Percentiles rank a stretch among this genome's conserved stretches.
phyloP scores from a whole-genome alignment of 2,329 filamentous ascomycete genomes.

The Albophoma yamanashiensis region DNA sequence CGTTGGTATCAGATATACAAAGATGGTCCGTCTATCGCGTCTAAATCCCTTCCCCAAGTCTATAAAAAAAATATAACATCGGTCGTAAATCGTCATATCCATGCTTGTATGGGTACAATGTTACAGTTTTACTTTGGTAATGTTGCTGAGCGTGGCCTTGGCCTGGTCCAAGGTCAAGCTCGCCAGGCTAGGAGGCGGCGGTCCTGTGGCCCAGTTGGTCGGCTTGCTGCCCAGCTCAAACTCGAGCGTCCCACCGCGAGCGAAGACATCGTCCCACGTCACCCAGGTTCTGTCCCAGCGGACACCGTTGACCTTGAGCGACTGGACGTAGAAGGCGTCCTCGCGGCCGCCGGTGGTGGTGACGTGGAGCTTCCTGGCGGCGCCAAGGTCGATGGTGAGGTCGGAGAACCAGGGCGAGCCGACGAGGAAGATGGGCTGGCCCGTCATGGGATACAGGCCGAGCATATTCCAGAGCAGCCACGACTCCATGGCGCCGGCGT shows the following conservation, averaged over 20 bases:
- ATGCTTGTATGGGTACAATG: neutral
- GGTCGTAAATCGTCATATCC: neutral
- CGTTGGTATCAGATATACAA: neutral
- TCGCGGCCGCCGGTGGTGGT: constrained; percentile 39
- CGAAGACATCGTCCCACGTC: constrained; percentile 55
- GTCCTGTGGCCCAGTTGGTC: constrained; percentile 46
- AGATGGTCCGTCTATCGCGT: neutral
- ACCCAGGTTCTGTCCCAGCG: constrained; percentile 55
- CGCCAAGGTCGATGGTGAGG: constrained; percentile 47
- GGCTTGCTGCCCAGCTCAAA: constrained; percentile 48
- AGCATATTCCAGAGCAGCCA: constrained; percentile 62
- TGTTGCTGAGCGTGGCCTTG: constrained; percentile 3
- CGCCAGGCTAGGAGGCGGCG: constrained; percentile 50
- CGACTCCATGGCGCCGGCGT: constrained; percentile 63
- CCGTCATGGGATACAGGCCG: constrained; percentile 56
- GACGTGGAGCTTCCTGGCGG: constrained; percentile 41
- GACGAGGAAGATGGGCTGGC: constrained; percentile 57
- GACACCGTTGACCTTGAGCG: constrained; percentile 52
- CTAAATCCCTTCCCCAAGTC: neutral
- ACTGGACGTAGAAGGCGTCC: constrained; percentile 51
- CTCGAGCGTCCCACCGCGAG: constrained; percentile 49
- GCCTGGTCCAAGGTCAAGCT: constrained; percentile 10
- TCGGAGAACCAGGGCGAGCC: constrained; percentile 52
- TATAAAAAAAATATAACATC: too few species aligned
- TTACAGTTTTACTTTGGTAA: neutral